These are phyloP conservation scores for Stereum hirsutum DNA, from an alignment of 1,284 basidiomycete species.

Conservation along the genomic window DNA sequence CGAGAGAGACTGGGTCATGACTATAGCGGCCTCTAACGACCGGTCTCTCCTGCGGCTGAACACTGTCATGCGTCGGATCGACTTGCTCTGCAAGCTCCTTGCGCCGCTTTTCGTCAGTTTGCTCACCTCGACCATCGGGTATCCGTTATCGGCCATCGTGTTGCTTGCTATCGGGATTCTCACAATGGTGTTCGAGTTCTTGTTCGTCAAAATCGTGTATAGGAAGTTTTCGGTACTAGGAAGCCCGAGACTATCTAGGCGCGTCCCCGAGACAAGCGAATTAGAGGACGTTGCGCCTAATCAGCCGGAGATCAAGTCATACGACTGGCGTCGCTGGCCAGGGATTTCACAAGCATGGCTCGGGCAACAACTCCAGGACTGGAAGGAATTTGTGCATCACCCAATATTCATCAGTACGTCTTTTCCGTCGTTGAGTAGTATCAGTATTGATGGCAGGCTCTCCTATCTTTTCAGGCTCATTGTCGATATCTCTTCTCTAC, in stretches of 20 bases:
- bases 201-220: constrained; percentile 24
- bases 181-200: constrained; percentile 24
- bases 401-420: constrained; percentile 28
- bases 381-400: constrained; percentile 33
- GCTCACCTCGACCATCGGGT: constrained; percentile 29
- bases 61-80: constrained; percentile 37
- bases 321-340: not conserved
- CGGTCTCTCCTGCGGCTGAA: constrained; percentile 24
- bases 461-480: constrained; percentile 17
- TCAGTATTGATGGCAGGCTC: not conserved
- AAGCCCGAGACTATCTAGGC: constrained; percentile 13
- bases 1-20: constrained; percentile 49
- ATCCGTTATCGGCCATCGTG: constrained; percentile 21
- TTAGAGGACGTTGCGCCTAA: no score
- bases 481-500: constrained; percentile 42
- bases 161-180: constrained; percentile 22
- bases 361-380: constrained; percentile 20
- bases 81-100: constrained; percentile 43
- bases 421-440: not conserved
- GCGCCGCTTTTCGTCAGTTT: constrained; percentile 47
- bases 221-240: constrained; percentile 21
- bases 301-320: no score
- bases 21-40: constrained; percentile 27
- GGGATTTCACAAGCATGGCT: not conserved
- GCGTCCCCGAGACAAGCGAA: not conserved